A percentile compares a stretch with the other conserved stretches of the same genome.
Evolutionary conservation across 331 rosid species (phyloP).

Genomic region (Acacia pycnantha): DNA sequence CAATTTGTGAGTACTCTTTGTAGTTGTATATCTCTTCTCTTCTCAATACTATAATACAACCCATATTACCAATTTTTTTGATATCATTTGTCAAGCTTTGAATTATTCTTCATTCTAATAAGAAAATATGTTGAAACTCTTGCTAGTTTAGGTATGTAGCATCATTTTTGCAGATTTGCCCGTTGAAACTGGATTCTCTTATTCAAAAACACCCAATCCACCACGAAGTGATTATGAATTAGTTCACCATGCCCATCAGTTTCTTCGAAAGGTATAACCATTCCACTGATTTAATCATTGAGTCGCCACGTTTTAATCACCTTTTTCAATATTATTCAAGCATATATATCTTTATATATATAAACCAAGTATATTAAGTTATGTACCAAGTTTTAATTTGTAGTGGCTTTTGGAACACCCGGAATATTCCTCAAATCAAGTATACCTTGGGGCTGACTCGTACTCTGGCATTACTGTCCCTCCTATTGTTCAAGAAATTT

Average conservation of each 20-base stretch:
- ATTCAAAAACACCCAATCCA: not conserved
- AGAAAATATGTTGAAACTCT: not conserved
- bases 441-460: not conserved
- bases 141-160: not conserved
- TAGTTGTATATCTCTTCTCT: no score
- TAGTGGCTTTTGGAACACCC: not conserved
- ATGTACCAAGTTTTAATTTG: not conserved
- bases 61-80: no score
- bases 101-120: no score
- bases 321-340: not conserved
- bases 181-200: not conserved
- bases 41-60: no score
- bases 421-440: not conserved
- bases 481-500: not conserved
- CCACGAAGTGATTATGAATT: not conserved
- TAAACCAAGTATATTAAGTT: not conserved
- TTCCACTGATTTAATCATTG: not conserved
- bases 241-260: not conserved
- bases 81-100: no score
- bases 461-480: not conserved
- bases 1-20: no score
- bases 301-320: no score
- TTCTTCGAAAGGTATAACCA: not conserved
- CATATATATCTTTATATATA: not conserved
- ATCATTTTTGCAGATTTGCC: not conserved